Evolutionary conservation across 2,329 filamentous ascomycete species (phyloP), one percentile per base, ranked within the genome.

Genomic region (Colletotrichum sp.): DNA sequence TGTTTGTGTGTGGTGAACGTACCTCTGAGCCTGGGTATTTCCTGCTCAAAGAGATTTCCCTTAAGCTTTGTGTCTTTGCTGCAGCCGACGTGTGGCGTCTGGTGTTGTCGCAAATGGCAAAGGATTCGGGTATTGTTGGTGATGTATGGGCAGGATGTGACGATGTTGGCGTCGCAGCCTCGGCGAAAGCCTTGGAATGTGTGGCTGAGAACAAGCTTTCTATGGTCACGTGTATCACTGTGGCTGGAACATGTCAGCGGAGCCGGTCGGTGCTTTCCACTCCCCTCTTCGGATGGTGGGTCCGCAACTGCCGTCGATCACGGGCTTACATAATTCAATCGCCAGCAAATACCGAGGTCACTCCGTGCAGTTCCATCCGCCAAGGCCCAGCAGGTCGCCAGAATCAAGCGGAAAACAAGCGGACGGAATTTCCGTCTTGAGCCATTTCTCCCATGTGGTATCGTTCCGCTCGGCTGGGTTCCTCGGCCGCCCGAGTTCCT

Each of bases 1-100:
- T 72, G 71, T 79, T 77, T 82, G 77, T 78, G 78, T 72, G 76
- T 78, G 72, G 76, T 24, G 78, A 73, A 86, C 89, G 88, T 90
- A 90, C 89, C 89, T 90, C 81, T 88, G 87, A 89, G 87, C 86
- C 82, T 78, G 65, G 70, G 21, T 81, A 65, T 63, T 81, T 81
- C 76, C 77, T 81, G 84, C 84, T 84, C 84, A 85, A 84, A 83
- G 81, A 76, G 49, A 57, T 44, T 60, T 44, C 72, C 73, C 72
- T 73, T 69, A 44, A 68, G 64, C 52, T 65, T 63, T 21, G 18
- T 32, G n/a, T 49, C 16, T 64, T 65, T 65, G 65, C 59, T 68
- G 62, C 34, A 39, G 70, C 57, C 59, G 65, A 60, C 34, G 64
- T 34, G 44, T 21, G 68, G 26, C 26, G 68, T 39, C 64, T 39